phyloP scores from a whole-genome alignment of 352 stramenopile species.

The Phytophthora tubulina region DNA sequence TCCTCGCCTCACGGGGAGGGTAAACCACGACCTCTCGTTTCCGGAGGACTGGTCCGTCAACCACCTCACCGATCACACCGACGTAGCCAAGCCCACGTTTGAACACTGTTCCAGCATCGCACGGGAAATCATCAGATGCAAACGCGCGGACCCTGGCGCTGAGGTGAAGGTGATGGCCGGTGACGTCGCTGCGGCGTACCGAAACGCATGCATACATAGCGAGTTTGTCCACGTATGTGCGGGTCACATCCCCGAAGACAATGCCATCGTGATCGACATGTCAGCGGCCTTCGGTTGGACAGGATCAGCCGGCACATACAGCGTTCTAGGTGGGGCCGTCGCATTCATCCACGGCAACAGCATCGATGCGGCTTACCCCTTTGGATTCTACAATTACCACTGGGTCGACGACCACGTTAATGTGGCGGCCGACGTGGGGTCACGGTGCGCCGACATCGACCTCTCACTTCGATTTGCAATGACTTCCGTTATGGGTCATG shows the following conservation, averaged over 20 bases:
- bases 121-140: neutral
- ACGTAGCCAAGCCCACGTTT: neutral
- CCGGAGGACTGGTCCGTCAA: neutral
- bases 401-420: constrained; percentile 39
- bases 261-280: constrained; percentile 30
- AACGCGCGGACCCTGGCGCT: neutral
- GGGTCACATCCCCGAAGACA: neutral
- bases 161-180: constrained; percentile 12
- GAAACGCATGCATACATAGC: constrained; percentile 17
- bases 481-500: constrained; percentile 5
- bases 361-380: too few relatives aligned
- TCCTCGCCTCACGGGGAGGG: neutral
- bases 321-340: constrained; percentile 26
- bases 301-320: constrained; percentile 3
- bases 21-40: constrained; percentile 1
- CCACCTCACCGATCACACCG: neutral
- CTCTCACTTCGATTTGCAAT: constrained; percentile 9
- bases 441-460: neutral
- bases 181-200: constrained; percentile 25
- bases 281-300: constrained; percentile 30
- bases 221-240: constrained; percentile 3
- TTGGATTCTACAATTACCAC: constrained; percentile 30
- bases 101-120: constrained; percentile 11
- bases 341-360: constrained; percentile 9
- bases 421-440: constrained; percentile 3